Evolutionary conservation across 192 early-diverging fungal species (phyloP), one percentile per base, ranked within the genome.

Genomic region (Backusella westeae): DNA sequence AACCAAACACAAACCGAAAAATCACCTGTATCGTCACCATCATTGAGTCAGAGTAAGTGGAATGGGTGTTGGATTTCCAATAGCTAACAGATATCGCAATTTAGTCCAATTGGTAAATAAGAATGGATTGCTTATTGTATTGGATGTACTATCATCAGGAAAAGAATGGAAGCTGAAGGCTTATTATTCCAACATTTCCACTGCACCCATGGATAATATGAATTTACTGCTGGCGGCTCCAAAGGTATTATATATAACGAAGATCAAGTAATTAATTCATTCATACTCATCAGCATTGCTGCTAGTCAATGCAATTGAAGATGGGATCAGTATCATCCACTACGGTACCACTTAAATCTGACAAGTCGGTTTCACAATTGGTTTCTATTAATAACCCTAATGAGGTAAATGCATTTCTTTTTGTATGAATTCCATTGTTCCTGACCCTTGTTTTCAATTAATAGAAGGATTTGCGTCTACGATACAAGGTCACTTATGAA

Each of bases 401-500:
- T 14, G 44, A 75, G 68, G 70, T 72, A 70, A 23, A n/a, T 75
- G 4, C 19, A 32, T n/a, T 42, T 29, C 32, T 26, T 21, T 52
- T 4, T 46, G 2, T 26, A 35, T 34, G 15, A 19, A 35, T 67
- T 32, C 14, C 19, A 69, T n/a, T 0, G 4, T 41, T 21, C 21
- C n/a, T 69, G 34, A 69, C 21, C 9, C 17, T 19, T 36, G n/a
- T 14, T n/a, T 0, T 3, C 21, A 1, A 9, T 9, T 8, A 14
- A 9, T 41, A 72, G 46, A 32, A 44, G 4, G 21, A 73, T 42
- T 65, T 86, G 35, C 66, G 81, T 34, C 68, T 88, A 66, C 73
- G 80, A 36, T 88, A 84, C 46, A 83, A 86, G 75, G 81, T 84
- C 32, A 86, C 84, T 1, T 88, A 82, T 75, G 67, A 68, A 8